Base-by-base conservation (phyloP, 2,329 filamentous ascomycete species). In the Hypoxylon rubiginosum region DNA sequence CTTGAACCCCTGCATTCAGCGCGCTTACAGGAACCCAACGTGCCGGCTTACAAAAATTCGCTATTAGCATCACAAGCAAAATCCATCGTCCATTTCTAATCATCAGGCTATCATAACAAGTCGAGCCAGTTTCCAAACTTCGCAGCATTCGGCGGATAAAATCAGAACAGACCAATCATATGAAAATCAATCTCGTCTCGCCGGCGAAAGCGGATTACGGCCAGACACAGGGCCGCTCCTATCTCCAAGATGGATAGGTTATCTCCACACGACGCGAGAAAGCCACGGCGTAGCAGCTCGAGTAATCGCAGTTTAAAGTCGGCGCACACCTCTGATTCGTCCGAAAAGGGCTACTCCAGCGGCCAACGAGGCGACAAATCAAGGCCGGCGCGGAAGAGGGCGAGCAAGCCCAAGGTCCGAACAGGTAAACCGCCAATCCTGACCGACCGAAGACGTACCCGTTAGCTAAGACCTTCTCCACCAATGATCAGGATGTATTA, bases 401-500 rank as follows among this genome's bases (percentile, higher is more conserved):
- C 72, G 13, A 74, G 72, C 55, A 73, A 68, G 55, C 72, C 72
- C 48, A 74, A 74, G 51, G 72, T 74, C 49, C 67, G 70, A 46
- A 74, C 72, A 65, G 72, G 72, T 73, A 68, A 64, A 58, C 46
- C 17, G 32, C 36, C 50, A 50, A 5, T n/a, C 21, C 46, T 43
- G 28, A 56, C 30, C 17, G 45, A 32, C 28, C 50, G 24, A 17
- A 54, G 39, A 66, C 50, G 59, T 19, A 62, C 21, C 41, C 19
- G 13, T 58, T 49, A 26, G 50, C 60, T 66, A 64, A 67, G n/a
- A 17, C 28, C 21, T 56, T 43, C 24, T 51, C 45, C 19, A 26
- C 15, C 57, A n/a, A 52, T 32, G 10, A 30, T 52, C 34, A 69
- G 63, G 71, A 39, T 73, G 71, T 57, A 73, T 73, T 41, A 73